Conservation (phyloP, 768 basidiomycete genomes). For the Hysterangium stoloniferum region DNA sequence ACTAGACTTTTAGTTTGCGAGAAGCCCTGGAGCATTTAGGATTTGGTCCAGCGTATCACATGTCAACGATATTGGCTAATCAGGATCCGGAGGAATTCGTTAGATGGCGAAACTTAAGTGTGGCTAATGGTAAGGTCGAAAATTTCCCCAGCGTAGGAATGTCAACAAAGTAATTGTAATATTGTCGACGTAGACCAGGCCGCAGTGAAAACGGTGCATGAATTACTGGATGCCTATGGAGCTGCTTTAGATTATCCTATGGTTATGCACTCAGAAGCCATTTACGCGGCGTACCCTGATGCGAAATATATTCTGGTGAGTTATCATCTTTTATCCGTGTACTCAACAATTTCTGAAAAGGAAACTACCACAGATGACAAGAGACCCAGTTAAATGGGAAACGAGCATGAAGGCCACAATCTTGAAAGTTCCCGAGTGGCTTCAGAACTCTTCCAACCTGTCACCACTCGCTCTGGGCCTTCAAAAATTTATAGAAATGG, state of each 20-base stretch:
- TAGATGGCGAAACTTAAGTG: not conserved
- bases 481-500: not conserved
- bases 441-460: not conserved
- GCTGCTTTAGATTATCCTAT: not conserved
- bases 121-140: not conserved
- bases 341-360: not conserved
- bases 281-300: not conserved
- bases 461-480: not conserved
- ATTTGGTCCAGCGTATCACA: not conserved
- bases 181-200: not conserved
- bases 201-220: not conserved
- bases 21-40: not conserved
- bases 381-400: constrained; percentile 7
- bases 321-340: not conserved
- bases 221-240: not conserved
- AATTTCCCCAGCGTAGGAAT: too few relatives aligned
- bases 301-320: not conserved
- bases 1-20: not conserved
- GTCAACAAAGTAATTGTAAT: too few relatives aligned
- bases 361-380: not conserved
- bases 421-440: not conserved
- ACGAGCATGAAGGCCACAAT: constrained; percentile 1
- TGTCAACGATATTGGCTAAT: not conserved
- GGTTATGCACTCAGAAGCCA: not conserved
- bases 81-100: not conserved